A percentile compares a stretch with the other conserved stretches of the same genome.
Conservation (phyloP, 2,329 filamentous ascomycete genomes). For the Atkinsonella texensis region DNA sequence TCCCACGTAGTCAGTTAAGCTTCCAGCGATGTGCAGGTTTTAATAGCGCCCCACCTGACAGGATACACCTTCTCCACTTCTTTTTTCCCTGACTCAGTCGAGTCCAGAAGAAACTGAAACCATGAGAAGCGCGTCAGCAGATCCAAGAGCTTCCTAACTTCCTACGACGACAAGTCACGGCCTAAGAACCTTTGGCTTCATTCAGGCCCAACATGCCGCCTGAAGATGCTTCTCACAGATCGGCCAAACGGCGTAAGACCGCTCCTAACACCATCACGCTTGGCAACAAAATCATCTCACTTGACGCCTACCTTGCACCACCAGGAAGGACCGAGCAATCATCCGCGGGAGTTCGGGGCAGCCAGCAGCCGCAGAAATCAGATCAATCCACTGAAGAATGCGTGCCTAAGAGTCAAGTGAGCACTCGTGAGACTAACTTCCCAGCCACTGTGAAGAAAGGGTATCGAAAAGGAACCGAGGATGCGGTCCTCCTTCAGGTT, state of each 20-base stretch:
- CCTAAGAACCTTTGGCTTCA: not conserved
- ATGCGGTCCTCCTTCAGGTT: constrained; percentile 26
- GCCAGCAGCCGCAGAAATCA: not conserved
- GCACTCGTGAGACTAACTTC: not conserved
- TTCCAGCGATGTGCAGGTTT: too few species aligned
- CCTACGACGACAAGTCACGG: not conserved
- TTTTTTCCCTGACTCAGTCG: too few species aligned
- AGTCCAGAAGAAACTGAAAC: too few species aligned
- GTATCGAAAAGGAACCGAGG: constrained; percentile 13
- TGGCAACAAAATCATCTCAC: constrained; percentile 35
- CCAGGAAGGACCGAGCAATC: not conserved
- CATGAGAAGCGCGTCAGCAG: too few species aligned
- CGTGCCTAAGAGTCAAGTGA: not conserved
- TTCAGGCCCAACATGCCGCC: constrained; percentile 1
- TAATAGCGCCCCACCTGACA: too few species aligned
- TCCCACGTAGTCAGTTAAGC: too few species aligned
- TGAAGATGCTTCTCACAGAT: constrained; percentile 8
- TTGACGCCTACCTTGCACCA: constrained; percentile 36
- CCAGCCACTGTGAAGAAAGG: not conserved
- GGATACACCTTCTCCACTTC: too few species aligned
- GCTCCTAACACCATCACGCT: constrained; percentile 29
- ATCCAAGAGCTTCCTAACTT: not conserved
- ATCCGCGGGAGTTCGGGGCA: not conserved
- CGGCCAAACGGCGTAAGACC: constrained; percentile 27
- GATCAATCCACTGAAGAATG: not conserved